Conservation (phyloP, 495 filamentous ascomycete genomes). For the Clohesyomyces aquaticus region DNA sequence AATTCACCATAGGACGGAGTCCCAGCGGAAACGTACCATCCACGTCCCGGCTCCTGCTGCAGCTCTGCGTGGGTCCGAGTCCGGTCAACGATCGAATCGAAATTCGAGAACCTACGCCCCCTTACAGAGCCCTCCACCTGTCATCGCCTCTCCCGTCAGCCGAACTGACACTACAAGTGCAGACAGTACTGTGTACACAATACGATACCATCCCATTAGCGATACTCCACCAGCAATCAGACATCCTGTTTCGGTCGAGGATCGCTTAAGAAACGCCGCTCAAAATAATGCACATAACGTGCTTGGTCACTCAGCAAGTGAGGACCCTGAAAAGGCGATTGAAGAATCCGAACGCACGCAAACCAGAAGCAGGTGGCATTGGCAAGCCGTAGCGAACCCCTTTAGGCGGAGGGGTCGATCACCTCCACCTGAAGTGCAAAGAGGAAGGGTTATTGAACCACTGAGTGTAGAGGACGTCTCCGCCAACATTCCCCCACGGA, state of each 20-base stretch:
- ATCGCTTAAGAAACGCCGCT: neutral
- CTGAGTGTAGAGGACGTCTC: constrained; percentile 29
- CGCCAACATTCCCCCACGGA: constrained; percentile 40
- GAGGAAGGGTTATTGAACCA: constrained; percentile 46
- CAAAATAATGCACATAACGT: neutral
- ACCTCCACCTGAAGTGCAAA: constrained; percentile 60
- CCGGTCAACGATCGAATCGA: constrained; percentile 2
- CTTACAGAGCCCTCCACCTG: constrained; percentile 59
- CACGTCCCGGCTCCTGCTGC: constrained; percentile 40
- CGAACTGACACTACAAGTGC: constrained; percentile 76
- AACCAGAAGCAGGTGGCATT: constrained; percentile 38
- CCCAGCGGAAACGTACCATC: constrained; percentile 40
- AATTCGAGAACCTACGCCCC: constrained; percentile 32
- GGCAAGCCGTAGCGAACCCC: constrained; percentile 57
- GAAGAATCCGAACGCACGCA: neutral
- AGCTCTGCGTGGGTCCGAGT: constrained; percentile 43
- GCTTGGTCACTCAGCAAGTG: constrained; percentile 1
- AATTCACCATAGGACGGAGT: constrained; percentile 33
- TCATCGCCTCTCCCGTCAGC: constrained; percentile 72
- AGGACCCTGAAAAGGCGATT: constrained; percentile 37
- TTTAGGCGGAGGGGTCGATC: constrained; percentile 59
- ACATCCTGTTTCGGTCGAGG: neutral
- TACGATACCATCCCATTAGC: constrained; percentile 78
- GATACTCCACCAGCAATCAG: constrained; percentile 55
- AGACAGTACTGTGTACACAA: constrained; percentile 81